These are phyloP conservation scores for Prototheca stagnorum DNA, from an alignment of 163 green algal genomes.

Conservation along the genomic window DNA sequence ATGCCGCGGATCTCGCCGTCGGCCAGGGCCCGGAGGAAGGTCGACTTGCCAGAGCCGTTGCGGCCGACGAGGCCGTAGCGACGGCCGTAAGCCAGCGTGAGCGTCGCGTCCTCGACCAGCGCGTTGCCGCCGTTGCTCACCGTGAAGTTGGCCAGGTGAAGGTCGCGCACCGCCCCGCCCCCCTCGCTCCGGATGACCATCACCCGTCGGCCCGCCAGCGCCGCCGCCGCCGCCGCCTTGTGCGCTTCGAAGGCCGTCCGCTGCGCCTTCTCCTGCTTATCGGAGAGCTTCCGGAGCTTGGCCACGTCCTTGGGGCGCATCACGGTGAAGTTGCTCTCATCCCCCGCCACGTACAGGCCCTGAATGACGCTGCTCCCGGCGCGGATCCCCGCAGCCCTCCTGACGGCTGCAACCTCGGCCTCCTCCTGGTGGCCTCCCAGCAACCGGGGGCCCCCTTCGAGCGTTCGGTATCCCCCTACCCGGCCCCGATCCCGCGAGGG, in stretches of 20 bases:
- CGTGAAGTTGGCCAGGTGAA: constrained; percentile 67
- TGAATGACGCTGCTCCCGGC: neutral
- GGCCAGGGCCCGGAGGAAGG: constrained; percentile 62
- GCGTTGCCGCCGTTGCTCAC: constrained; percentile 69
- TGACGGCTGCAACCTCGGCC: neutral
- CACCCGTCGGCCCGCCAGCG: neutral
- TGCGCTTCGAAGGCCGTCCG: constrained; percentile 40
- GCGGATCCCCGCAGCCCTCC: neutral
- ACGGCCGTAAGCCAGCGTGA: constrained; percentile 57
- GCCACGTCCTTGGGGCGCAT: constrained; percentile 34
- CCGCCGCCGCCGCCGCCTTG: constrained; percentile 11
- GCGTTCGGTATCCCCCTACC: constrained; percentile 8
- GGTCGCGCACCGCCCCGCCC: constrained; percentile 36
- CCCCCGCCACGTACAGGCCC: constrained; percentile 10
- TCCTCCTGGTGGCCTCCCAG: neutral
- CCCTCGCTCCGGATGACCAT: constrained; percentile 10
- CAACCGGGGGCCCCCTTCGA: neutral
- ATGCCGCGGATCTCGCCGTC: constrained; percentile 56
- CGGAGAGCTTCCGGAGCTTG: constrained; percentile 42
- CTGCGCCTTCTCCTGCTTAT: constrained; percentile 33
- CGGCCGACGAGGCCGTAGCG: constrained; percentile 59
- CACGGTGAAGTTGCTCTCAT: constrained; percentile 14
- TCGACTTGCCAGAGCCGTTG: constrained; percentile 69
- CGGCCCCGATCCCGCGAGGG: too few species aligned
- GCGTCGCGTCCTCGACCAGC: constrained; percentile 54